Evolutionary conservation across 805 yeast species (phyloP).

Genomic region (Scheffersomyces lignosus): DNA sequence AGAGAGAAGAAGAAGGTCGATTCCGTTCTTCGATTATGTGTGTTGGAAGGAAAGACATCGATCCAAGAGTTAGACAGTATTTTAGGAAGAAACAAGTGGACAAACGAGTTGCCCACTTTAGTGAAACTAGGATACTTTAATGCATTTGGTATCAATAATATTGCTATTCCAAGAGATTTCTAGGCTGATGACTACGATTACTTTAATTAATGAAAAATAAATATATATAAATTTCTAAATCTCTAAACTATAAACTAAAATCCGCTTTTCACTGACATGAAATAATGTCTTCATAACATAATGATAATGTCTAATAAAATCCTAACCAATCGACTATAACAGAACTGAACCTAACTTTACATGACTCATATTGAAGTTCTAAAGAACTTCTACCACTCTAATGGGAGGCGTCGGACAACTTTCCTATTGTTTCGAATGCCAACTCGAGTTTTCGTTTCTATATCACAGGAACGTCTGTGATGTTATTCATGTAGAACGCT

Average conservation of each 20-base stretch:
- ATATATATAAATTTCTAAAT: background rate
- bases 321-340: too few species aligned
- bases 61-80: conserved; percentile 29
- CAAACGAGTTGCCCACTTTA: conserved; percentile 22
- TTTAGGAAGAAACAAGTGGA: conserved; percentile 32
- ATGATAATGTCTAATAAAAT: too few species aligned
- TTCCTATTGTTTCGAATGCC: too few species aligned
- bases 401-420: too few species aligned
- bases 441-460: too few species aligned
- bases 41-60: conserved; percentile 41
- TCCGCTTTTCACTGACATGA: too few species aligned
- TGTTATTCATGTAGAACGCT: conserved; percentile 22
- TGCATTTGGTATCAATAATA: conserved; percentile 14
- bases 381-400: too few species aligned
- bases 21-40: conserved; percentile 45
- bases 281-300: too few species aligned
- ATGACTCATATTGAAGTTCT: too few species aligned
- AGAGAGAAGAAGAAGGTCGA: conserved; percentile 45
- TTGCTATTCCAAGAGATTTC: conserved; percentile 4
- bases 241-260: too few species aligned
- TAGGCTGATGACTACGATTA: too few species aligned
- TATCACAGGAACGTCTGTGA: conserved; percentile 32
- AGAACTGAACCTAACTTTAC: too few species aligned
- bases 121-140: conserved; percentile 28
- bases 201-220: background rate